These are phyloP conservation scores for Podaxis sp. DNA, from an alignment of 768 basidiomycete genomes.

Conservation along the genomic window DNA sequence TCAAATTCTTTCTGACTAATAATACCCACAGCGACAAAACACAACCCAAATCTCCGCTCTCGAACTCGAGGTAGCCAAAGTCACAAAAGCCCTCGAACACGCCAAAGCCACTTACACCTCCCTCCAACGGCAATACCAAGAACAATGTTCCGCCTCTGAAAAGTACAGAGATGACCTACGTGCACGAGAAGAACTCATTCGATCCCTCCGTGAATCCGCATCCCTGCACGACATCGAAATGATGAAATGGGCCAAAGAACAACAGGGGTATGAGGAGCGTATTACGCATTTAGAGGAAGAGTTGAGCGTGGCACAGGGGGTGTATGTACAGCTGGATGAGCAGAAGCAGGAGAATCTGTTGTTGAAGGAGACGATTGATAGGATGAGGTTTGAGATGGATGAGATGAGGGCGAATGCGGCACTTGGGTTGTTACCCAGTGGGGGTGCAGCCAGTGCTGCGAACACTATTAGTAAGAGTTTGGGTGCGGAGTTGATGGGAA, in stretches of 20 bases:
- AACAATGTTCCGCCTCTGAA: conserved; percentile 84
- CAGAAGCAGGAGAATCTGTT: conserved; percentile 95
- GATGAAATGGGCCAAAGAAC: conserved; percentile 52
- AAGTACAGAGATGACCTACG: conserved; percentile 74
- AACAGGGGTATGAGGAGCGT: conserved; percentile 64
- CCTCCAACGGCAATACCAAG: conserved; percentile 85
- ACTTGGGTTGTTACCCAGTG: conserved; percentile 34
- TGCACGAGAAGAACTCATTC: conserved; percentile 72
- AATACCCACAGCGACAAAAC: conserved; percentile 52
- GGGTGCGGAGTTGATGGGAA: conserved; percentile 69
- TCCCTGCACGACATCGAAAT: conserved; percentile 65
- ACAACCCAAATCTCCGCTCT: conserved; percentile 64
- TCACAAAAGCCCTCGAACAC: conserved; percentile 73
- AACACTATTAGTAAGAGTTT: conserved; percentile 72
- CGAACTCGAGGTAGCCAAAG: conserved; percentile 78
- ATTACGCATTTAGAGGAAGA: conserved; percentile 72
- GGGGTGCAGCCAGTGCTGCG: conserved; percentile 46
- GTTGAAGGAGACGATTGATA: conserved; percentile 94
- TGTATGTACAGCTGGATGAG: conserved; percentile 75
- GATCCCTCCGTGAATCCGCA: conserved; percentile 58
- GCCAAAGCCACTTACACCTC: conserved; percentile 71
- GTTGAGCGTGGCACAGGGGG: conserved; percentile 65
- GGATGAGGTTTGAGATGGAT: conserved; percentile 92
- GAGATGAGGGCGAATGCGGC: conserved; percentile 66
- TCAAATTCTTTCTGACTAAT: conserved; percentile 1